Evolutionary conservation across 164 flowering plant genomes (phyloP), one percentile per base, ranked within the genome.

Genomic region (Piper betle): DNA sequence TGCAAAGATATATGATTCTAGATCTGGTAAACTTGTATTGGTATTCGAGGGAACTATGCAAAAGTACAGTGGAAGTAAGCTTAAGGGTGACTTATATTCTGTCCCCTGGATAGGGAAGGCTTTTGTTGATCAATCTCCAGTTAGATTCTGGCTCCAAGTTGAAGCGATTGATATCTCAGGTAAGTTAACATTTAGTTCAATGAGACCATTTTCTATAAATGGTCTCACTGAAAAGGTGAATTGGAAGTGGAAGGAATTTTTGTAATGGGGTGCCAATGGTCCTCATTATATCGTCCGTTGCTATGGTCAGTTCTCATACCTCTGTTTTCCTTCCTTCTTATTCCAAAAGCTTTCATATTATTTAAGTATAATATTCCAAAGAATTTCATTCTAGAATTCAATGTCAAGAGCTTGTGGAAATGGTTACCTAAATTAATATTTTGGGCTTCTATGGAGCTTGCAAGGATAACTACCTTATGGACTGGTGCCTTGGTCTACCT

Each of bases 261-360:
- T 9, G 96, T 90, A 52, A 87, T 93, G 96, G 99, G 99, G 43
- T 81, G 90, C 77, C 88, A 88, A 43, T 90, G 92, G 97, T 87
- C 62, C 52, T 76, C 78, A 52, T 67, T 93, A 39, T 93, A 93
- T 72, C 76, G 69, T 70, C 97, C 95, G 7, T 66, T 93, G 57
- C 64, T 93, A 58, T 86, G 87, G 92, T 68, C 64, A 46, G 62
- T 72, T 60, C 65, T 83, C 50, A 43, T 52, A 15, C 52, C 68
- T 64, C 56, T 75, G 43, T 59, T 82, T 54, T 72, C 76, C 38
- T 50, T 81, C 62, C 88, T 90, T 67, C 62, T 86, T 59, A 17
- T 82, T 68, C 85, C 92, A 53, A 85, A 74, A 72, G 75, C 65
- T 58, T 56, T 86, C 42, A 68, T 74, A 16, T 53, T 68, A 33